phyloP scores from a whole-genome alignment of 176 grass and related monocot species.

The Cymbopogon citratus region DNA sequence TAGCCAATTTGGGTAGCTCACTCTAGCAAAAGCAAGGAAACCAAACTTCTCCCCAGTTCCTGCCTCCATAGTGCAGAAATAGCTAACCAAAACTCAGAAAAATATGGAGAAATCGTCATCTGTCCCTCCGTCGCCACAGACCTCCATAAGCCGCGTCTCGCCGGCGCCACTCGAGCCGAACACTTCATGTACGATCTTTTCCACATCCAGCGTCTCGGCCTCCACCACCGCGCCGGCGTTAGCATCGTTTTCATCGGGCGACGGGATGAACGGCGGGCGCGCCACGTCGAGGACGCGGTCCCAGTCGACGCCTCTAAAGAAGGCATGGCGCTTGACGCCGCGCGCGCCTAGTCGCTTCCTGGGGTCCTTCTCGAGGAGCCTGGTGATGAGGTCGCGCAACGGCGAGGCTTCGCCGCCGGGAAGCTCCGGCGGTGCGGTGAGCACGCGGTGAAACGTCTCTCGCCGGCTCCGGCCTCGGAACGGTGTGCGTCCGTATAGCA shows the following conservation, averaged over 20 bases:
- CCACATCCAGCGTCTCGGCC: constrained; percentile 46
- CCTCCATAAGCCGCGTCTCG: background rate
- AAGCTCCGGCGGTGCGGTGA: constrained; percentile 47
- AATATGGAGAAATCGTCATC: constrained; percentile 45
- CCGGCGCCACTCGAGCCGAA: constrained; percentile 5
- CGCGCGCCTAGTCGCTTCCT: constrained; percentile 35
- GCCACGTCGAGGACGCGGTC: constrained; percentile 47
- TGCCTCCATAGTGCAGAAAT: background rate
- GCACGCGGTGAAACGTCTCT: constrained; percentile 72
- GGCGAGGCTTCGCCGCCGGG: constrained; percentile 49
- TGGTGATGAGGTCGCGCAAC: constrained; percentile 45
- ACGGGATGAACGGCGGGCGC: constrained; percentile 75
- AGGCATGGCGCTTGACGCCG: constrained; percentile 59
- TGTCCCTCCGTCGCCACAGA: background rate
- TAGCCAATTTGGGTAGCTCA: background rate
- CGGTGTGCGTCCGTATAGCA: constrained; percentile 68
- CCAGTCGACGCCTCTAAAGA: constrained; percentile 61
- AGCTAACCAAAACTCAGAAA: constrained; percentile 11
- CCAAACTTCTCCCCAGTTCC: no score
- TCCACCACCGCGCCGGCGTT: background rate
- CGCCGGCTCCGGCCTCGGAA: constrained; percentile 61
- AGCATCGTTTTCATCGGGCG: background rate
- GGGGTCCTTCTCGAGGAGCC: constrained; percentile 72
- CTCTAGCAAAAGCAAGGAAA: no score
- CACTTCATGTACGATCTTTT: constrained; percentile 53